A percentile compares a stretch with the other conserved stretches of the same genome.
These are phyloP conservation scores for Pancytospora philotis DNA, from an alignment of 371 early-diverging fungal genomes.

Conservation along the genomic window DNA sequence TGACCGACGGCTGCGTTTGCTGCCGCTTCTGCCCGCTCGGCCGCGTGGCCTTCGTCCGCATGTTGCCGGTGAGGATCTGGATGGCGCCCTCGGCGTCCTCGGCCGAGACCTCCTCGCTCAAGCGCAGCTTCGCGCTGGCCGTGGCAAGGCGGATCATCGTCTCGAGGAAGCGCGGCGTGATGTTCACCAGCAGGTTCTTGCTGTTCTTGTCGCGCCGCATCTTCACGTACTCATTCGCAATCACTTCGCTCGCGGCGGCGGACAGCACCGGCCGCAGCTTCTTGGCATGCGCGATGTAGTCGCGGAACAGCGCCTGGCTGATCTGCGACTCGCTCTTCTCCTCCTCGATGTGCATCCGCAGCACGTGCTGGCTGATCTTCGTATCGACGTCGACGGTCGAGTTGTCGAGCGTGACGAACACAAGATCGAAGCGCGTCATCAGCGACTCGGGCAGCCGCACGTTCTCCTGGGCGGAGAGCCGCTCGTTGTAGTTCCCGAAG, in stretches of 20 bases:
- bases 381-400: constrained; percentile 65
- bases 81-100: constrained; percentile 53
- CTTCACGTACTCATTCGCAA: constrained; percentile 47
- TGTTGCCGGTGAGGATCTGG: constrained; percentile 25
- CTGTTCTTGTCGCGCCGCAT: constrained; percentile 54
- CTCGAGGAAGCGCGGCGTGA: constrained; percentile 94
- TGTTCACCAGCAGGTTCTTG: constrained; percentile 62
- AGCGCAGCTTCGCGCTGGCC: constrained; percentile 87
- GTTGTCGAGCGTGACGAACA: constrained; percentile 86
- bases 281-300: constrained; percentile 43
- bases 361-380: constrained; percentile 56
- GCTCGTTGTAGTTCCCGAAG: constrained; percentile 65
- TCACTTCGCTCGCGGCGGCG: constrained; percentile 44
- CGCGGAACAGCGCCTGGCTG: constrained; percentile 31
- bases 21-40: not conserved
- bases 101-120: constrained; percentile 64
- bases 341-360: constrained; percentile 50
- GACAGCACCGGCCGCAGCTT: constrained; percentile 46
- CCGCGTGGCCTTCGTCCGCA: not conserved
- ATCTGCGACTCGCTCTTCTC: constrained; percentile 27
- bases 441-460: constrained; percentile 60
- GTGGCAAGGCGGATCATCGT: constrained; percentile 92
- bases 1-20: not conserved
- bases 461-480: constrained; percentile 55
- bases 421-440: constrained; percentile 63